These are phyloP conservation scores for grape (Vitis vinifera) DNA, from an alignment of 164 flowering plant species.

Conservation along the genomic window DNA sequence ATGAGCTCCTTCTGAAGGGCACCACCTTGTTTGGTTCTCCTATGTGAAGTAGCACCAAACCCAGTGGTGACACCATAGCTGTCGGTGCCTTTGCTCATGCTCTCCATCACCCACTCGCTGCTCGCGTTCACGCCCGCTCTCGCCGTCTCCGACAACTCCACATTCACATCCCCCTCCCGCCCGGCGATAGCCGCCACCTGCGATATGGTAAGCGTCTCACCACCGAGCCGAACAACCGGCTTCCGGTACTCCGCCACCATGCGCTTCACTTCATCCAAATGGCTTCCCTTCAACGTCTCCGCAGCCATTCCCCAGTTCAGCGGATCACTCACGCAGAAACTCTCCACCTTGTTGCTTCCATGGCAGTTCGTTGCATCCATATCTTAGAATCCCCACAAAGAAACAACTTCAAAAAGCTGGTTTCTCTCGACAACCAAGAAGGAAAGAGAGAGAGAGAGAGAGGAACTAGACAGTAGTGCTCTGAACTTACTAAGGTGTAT, in stretches of 20 bases:
- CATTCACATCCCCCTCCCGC: slow-evolving; percentile 6
- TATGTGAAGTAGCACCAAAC: slow-evolving; percentile 41
- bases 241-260: slow-evolving; percentile 18
- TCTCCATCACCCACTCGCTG: slow-evolving; percentile 29
- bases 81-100: slow-evolving; percentile 34
- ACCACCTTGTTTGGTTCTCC: slow-evolving; percentile 34
- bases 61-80: slow-evolving; percentile 43
- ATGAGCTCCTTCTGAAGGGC: slow-evolving; percentile 42
- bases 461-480: no score
- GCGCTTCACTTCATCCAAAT: slow-evolving; percentile 24
- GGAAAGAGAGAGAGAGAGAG: no score
- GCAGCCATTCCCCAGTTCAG: slow-evolving; percentile 28
- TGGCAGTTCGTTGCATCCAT: no score
- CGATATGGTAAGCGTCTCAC: slow-evolving; percentile 2
- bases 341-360: no score
- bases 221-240: slow-evolving; percentile 12
- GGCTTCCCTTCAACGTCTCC: slow-evolving; percentile 22
- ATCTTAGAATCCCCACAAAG: no score
- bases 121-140: slow-evolving; percentile 33
- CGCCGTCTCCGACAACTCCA: slow-evolving; percentile 27
- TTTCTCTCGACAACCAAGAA: no score
- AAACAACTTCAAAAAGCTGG: no score
- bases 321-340: slow-evolving; percentile 10
- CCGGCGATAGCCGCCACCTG: slow-evolving; percentile 15
- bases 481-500: no score